These are phyloP conservation scores for Mollisia scopiformis DNA, from an alignment of 2,329 filamentous ascomycete species.

Conservation along the genomic window DNA sequence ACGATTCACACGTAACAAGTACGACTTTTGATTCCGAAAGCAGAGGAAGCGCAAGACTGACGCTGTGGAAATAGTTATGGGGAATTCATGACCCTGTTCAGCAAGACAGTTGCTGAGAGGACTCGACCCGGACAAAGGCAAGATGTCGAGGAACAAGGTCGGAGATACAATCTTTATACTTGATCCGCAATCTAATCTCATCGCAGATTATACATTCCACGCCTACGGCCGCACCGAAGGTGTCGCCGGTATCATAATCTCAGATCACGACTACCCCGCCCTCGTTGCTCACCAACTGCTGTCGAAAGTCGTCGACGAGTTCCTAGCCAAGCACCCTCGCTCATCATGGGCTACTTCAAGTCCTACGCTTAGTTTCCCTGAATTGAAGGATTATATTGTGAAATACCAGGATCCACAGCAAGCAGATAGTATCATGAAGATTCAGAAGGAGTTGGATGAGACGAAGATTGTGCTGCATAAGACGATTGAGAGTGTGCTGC, in stretches of 20 bases:
- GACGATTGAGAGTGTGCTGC: conserved; percentile 86
- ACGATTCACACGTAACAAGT: conserved; percentile 77
- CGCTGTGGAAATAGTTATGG: conserved; percentile 43
- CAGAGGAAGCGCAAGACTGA: conserved; percentile 13
- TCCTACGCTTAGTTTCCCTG: conserved; percentile 64
- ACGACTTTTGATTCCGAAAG: conserved; percentile 28
- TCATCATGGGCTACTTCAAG: conserved; percentile 64
- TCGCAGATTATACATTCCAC: conserved; percentile 75
- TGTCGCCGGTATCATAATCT: conserved; percentile 76
- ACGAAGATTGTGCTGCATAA: conserved; percentile 97
- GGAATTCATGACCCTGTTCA: conserved; percentile 81
- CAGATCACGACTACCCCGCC: conserved; percentile 73
- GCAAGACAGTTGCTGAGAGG: conserved; percentile 84
- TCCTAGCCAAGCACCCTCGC: conserved; percentile 74
- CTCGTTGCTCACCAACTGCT: conserved; percentile 86
- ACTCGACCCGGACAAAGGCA: conserved; percentile 81
- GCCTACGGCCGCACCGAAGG: conserved; percentile 77
- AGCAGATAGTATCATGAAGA: conserved; percentile 92
- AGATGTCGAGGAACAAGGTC: conserved; percentile 79
- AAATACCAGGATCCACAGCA: conserved; percentile 73
- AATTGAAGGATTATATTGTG: conserved; percentile 76
- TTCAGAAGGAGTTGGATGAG: conserved; percentile 95
- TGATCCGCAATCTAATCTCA: not conserved
- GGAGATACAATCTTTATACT: not conserved
- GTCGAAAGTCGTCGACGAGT: conserved; percentile 86